Conservation (phyloP, 2,329 filamentous ascomycete species). For the Pseudopyricularia cyperi region DNA sequence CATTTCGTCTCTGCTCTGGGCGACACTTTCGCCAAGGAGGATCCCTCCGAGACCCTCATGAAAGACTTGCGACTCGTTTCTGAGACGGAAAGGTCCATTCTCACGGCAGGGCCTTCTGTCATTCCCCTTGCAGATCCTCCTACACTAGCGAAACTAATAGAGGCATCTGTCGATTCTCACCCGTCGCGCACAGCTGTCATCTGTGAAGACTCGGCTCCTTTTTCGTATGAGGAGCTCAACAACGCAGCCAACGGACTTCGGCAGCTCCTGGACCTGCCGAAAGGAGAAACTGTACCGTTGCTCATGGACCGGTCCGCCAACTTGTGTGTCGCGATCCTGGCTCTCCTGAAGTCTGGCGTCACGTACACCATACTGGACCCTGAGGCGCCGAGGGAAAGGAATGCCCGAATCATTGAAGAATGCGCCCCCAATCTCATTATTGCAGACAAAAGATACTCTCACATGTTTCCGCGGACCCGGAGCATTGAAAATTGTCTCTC, state of each 20-base stretch:
- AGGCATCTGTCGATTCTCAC: background rate
- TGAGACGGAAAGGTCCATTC: background rate
- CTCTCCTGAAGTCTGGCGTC: constrained; percentile 11
- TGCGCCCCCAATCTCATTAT: background rate
- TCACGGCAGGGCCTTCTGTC: background rate
- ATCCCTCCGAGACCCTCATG: background rate
- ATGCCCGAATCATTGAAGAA: constrained; percentile 7
- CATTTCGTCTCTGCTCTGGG: background rate
- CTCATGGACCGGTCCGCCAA: constrained; percentile 1
- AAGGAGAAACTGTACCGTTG: background rate
- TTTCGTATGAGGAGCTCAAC: constrained; percentile 4
- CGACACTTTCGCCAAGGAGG: background rate
- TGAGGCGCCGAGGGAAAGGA: constrained; percentile 5
- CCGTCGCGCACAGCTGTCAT: constrained; percentile 3
- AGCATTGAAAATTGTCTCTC: background rate
- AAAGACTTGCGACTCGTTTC: background rate
- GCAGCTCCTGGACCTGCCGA: background rate
- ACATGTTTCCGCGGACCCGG: background rate
- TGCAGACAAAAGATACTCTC: background rate
- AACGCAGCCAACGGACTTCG: constrained; percentile 5
- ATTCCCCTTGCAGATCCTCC: too few species aligned
- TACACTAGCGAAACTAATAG: too few species aligned
- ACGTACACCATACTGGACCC: constrained; percentile 10
- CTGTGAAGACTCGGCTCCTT: background rate
- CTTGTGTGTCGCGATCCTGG: constrained; percentile 9